These are phyloP conservation scores for Rhexocercosporidium sp. DNA, from an alignment of 2,329 filamentous ascomycete species.

Conservation along the genomic window DNA sequence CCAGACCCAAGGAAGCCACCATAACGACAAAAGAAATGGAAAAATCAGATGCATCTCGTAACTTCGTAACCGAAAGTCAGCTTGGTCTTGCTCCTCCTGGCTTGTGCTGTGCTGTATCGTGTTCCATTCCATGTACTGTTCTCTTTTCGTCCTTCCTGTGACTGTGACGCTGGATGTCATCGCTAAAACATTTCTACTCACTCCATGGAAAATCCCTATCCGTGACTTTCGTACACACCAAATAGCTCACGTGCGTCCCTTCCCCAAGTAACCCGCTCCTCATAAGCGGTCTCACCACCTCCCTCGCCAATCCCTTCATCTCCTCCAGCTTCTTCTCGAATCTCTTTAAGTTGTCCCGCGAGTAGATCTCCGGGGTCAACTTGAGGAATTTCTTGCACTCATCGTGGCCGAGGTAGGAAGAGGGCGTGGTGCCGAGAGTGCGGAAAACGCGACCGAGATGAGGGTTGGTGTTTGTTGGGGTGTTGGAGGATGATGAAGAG, in stretches of 20 bases:
- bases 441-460: constrained; percentile 77
- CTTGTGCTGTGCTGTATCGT: neutral
- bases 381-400: constrained; percentile 92
- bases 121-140: neutral
- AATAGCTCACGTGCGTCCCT: constrained; percentile 59
- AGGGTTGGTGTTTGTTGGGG: constrained; percentile 54
- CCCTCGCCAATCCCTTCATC: constrained; percentile 81
- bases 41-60: constrained; percentile 7
- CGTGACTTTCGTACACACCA: constrained; percentile 68
- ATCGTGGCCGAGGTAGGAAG: constrained; percentile 78
- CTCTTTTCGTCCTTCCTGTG: neutral
- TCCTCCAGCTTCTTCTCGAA: constrained; percentile 91
- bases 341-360: constrained; percentile 79
- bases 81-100: neutral
- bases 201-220: constrained; percentile 67
- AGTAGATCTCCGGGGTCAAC: constrained; percentile 80
- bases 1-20: neutral
- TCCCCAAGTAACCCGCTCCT: constrained; percentile 84
- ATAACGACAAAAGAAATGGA: neutral
- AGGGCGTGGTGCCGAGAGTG: constrained; percentile 67
- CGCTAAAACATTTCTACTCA: neutral
- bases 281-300: constrained; percentile 85
- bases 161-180: neutral
- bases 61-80: neutral
- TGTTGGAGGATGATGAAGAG: constrained; percentile 41